phyloP scores from a whole-genome alignment of 495 filamentous ascomycete species.

The Penicillium fimorum region DNA sequence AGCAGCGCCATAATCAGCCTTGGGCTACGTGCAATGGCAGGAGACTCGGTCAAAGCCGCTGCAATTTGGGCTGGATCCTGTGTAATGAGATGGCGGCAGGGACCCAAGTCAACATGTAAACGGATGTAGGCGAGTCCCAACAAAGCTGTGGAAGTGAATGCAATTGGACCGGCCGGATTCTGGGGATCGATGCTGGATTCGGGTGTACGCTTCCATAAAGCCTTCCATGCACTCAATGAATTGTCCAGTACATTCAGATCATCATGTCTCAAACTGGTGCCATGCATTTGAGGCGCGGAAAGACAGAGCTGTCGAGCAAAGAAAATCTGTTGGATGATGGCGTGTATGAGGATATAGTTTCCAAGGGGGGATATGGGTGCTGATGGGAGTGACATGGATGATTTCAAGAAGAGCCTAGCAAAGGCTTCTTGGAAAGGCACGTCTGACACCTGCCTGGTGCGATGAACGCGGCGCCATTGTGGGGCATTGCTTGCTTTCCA shows the following conservation, averaged over 20 bases:
- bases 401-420: conserved; percentile 45
- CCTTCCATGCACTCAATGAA: conserved; percentile 52
- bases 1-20: conserved; percentile 51
- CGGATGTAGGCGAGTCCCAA: conserved; percentile 54
- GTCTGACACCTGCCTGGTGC: conserved; percentile 35
- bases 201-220: conserved; percentile 51
- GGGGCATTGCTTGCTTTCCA: conserved; percentile 49
- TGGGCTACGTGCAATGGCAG: conserved; percentile 45
- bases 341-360: conserved; percentile 55
- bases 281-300: conserved; percentile 42
- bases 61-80: conserved; percentile 48
- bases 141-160: conserved; percentile 56
- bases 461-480: conserved; percentile 46
- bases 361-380: conserved; percentile 53
- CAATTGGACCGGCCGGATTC: conserved; percentile 52
- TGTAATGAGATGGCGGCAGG: conserved; percentile 47
- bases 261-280: conserved; percentile 46
- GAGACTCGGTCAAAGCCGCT: conserved; percentile 38
- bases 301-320: conserved; percentile 50
- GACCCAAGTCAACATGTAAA: conserved; percentile 48
- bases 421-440: conserved; percentile 51
- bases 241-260: conserved; percentile 43
- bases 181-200: conserved; percentile 54
- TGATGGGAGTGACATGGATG: conserved; percentile 43
- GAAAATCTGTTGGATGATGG: conserved; percentile 54